Percentiles rank a stretch among this genome's conserved stretches.
phyloP scores from a whole-genome alignment of 2,329 filamentous ascomycete genomes.

The Apiospora saccharicola region DNA sequence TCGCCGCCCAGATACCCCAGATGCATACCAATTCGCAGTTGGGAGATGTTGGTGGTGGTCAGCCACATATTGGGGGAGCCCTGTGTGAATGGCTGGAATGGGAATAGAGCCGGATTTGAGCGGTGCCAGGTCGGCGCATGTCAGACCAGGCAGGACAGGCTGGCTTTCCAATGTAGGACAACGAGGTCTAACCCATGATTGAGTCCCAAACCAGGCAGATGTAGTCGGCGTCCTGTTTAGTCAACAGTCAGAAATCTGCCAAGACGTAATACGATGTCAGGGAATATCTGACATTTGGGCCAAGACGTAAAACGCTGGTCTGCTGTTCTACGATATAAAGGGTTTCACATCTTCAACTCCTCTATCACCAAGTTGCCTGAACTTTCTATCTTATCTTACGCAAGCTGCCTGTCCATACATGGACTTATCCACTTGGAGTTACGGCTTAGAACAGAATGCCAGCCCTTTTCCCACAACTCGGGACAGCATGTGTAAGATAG shows the following conservation, averaged over 20 bases:
- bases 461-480: neutral
- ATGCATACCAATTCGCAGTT: neutral
- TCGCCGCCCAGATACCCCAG: neutral
- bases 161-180: neutral
- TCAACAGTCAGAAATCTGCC: neutral
- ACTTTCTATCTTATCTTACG: neutral
- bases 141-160: neutral
- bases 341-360: neutral
- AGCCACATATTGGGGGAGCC: conserved; percentile 19
- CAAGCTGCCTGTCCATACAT: too few species aligned
- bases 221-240: neutral
- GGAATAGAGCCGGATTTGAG: conserved; percentile 11
- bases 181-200: neutral
- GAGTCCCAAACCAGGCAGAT: neutral
- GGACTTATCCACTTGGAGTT: neutral
- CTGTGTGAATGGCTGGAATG: conserved; percentile 5
- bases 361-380: neutral
- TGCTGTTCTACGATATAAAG: conserved; percentile 1
- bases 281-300: neutral
- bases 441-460: neutral
- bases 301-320: neutral
- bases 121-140: neutral
- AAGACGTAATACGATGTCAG: neutral
- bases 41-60: conserved; percentile 11
- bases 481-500: neutral